These are phyloP conservation scores for Cucurbita moschata DNA, from an alignment of 306 rosid species.

Conservation along the genomic window DNA sequence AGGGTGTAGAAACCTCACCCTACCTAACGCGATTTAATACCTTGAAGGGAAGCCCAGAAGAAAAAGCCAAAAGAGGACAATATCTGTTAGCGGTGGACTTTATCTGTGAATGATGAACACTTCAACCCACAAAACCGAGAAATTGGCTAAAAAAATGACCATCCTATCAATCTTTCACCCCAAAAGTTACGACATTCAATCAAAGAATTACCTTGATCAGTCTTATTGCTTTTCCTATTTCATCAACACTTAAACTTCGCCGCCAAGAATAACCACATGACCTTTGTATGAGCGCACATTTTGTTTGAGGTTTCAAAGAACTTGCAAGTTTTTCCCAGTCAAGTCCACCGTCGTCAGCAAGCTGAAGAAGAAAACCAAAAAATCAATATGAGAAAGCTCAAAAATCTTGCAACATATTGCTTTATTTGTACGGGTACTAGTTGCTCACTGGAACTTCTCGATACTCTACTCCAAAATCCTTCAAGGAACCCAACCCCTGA, in stretches of 20 bases:
- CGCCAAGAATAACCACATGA: conserved; percentile 98
- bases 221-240: conserved; percentile 57
- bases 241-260: conserved; percentile 61
- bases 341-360: conserved; percentile 72
- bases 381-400: background rate
- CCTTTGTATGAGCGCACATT: conserved; percentile 85
- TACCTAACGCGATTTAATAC: no score
- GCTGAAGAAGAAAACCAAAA: conserved; percentile 29
- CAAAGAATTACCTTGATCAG: conserved; percentile 52
- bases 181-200: background rate
- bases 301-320: conserved; percentile 62
- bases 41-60: no score
- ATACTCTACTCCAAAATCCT: conserved; percentile 76
- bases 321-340: conserved; percentile 52
- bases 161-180: background rate
- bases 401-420: background rate
- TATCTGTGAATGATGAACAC: background rate
- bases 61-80: no score
- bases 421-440: background rate
- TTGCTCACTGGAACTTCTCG: conserved; percentile 78
- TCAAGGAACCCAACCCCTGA: conserved; percentile 71
- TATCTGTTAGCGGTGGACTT: background rate
- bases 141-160: background rate
- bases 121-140: background rate
- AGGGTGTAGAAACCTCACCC: no score